These are phyloP conservation scores for Santalum album DNA, from an alignment of 164 flowering plant species.

Conservation along the genomic window DNA sequence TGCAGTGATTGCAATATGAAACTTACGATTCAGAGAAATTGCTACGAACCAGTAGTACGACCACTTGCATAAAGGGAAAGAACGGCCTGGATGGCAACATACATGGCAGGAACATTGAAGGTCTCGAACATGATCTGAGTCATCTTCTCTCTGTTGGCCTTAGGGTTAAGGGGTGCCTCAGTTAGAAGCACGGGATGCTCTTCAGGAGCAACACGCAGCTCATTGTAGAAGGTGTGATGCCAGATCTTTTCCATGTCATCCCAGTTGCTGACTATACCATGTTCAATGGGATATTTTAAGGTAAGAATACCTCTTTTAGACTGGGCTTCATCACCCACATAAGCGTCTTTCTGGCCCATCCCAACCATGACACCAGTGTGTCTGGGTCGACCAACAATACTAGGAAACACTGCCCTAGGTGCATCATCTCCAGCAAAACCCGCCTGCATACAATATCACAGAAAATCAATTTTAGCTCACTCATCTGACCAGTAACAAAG, in stretches of 20 bases:
- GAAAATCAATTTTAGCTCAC: not conserved
- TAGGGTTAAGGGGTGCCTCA: slow-evolving; percentile 19
- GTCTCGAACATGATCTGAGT: slow-evolving; percentile 21
- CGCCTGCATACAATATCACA: slow-evolving; percentile 19
- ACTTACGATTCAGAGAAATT: not conserved
- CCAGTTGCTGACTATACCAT: slow-evolving; percentile 20
- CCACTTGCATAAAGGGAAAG: slow-evolving; percentile 23
- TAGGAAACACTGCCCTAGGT: slow-evolving; percentile 22
- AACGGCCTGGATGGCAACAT: slow-evolving; percentile 18
- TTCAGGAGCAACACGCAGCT: slow-evolving; percentile 18
- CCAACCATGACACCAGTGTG: slow-evolving; percentile 23
- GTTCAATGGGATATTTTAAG: slow-evolving; percentile 19
- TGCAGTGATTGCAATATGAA: not conserved
- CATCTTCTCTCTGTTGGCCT: slow-evolving; percentile 19
- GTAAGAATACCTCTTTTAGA: slow-evolving; percentile 18
- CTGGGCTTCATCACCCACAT: slow-evolving; percentile 20
- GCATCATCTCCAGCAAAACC: slow-evolving; percentile 28
- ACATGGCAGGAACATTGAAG: slow-evolving; percentile 16
- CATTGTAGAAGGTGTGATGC: slow-evolving; percentile 22
- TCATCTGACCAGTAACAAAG: too few species aligned
- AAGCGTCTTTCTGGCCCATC: slow-evolving; percentile 21
- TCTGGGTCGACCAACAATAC: slow-evolving; percentile 19
- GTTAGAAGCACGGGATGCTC: slow-evolving; percentile 20
- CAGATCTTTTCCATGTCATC: slow-evolving; percentile 22
- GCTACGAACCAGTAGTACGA: slow-evolving; percentile 18